Base-by-base conservation (phyloP, 2,329 filamentous ascomycete genomes). In the Pochonia chlamydosporia region DNA sequence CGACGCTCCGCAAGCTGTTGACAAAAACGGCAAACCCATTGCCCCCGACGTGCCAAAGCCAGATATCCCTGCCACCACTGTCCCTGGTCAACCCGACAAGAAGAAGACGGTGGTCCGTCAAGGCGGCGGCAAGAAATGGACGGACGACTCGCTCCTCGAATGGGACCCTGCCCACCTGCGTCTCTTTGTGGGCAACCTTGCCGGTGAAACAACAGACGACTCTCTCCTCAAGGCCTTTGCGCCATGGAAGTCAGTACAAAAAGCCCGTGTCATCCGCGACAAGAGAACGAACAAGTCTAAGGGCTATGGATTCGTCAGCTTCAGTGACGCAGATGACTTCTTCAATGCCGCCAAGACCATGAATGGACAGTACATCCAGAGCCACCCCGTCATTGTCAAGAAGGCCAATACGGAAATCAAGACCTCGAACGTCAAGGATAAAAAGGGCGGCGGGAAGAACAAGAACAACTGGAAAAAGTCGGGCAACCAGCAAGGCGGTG, bases 291-390 rank as follows among this genome's bases (percentile, higher is more conserved):
- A 87, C 47, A 99, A 99, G 71, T 95, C 88, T 61, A 95, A 93
- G 64, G 93, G 92, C 0, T 99, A 89, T 63, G 93, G 93, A 3
- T 99, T 99, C 62, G 91, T 99, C 47, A 93, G 89, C 67, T 97
- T 99, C 70, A 86, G 84, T 59, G 88, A 96, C 62, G 88, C 90
- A 25, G 93, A 99, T 65, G 91, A 96, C 61, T 97, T 95, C 65
- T 97, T 99, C 74, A 82, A 89, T 59, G 92, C 93, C 2, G 92
- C 90, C 59, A 90, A 93, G 70, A 92, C 97, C 71, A 97, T 97
- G 93, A 88, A 96, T 61, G 91, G 91, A 58, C 97, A 99, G 71
- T 99, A 99, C 69, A 97, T 99, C 63, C 92, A 95, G 59, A 96
- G 90, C 64, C 93, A 97, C 66, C 93, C 93, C 0, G 88, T 96